phyloP scores from a whole-genome alignment of 2,329 filamentous ascomycete species.

The Trichoderma simmonsii region DNA sequence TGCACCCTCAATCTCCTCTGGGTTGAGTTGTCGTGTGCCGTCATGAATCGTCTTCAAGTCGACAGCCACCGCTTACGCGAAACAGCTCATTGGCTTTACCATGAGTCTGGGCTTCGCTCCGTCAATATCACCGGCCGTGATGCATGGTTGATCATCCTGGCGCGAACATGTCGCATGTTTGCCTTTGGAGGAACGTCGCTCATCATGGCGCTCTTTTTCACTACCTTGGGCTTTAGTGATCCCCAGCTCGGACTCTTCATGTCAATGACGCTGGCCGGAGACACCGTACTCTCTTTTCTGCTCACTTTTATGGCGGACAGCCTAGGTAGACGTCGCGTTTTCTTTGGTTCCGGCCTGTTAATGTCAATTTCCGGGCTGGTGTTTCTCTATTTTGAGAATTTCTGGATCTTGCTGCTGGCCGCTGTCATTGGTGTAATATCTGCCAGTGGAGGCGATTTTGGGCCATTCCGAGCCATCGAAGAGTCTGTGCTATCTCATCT shows the following conservation, averaged over 20 bases:
- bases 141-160: constrained; percentile 53
- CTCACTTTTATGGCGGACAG: constrained; percentile 58
- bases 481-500: constrained; percentile 62
- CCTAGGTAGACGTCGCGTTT: constrained; percentile 53
- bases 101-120: constrained; percentile 48
- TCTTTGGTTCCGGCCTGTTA: constrained; percentile 50
- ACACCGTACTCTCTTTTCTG: constrained; percentile 56
- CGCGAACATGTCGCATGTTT: constrained; percentile 54
- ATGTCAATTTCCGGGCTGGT: constrained; percentile 56
- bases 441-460: constrained; percentile 62
- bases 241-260: constrained; percentile 61
- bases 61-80: neutral
- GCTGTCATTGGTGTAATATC: constrained; percentile 61
- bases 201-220: constrained; percentile 60
- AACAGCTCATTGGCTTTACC: constrained; percentile 32
- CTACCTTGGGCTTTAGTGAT: constrained; percentile 53
- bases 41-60: neutral
- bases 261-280: constrained; percentile 59
- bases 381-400: constrained; percentile 55
- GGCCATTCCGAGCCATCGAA: constrained; percentile 64
- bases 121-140: constrained; percentile 46
- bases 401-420: constrained; percentile 56
- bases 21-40: neutral
- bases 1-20: neutral
- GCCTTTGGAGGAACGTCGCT: constrained; percentile 61